Evolutionary conservation across 2,329 filamentous ascomycete genomes (phyloP), one percentile per base, ranked within the genome.

Genomic region (Pseudogymnoascus sp.): DNA sequence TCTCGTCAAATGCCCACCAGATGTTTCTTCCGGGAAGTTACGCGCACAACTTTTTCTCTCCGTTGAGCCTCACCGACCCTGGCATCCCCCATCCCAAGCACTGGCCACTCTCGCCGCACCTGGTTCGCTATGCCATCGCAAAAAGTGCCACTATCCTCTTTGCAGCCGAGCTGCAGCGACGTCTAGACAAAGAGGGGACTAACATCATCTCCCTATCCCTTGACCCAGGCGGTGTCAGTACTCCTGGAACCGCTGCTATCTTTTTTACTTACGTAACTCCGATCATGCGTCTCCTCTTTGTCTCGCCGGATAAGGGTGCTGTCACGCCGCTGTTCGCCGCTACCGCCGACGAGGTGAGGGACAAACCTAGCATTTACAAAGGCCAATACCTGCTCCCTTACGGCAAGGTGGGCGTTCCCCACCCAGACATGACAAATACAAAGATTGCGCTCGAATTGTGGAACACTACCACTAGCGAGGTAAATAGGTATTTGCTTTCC

Each of bases 251-350:
- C 6, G 12, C 62, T 8, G 46, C 10, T 8, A n/a, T 22, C 14
- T 38, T 46, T 12, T n/a, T 37, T 43, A 35, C 10, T 10, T 22
- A 22, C 6, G 14, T 64, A 33, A 38, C n/a, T 24, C 22, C 19
- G 26, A 62, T 64, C 14, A 38, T 38, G 4, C 60, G 60, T 6
- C 8, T 38, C 12, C 6, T 26, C 11, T 38, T 64, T 4, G 22
- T 62, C 10, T 40, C 26, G n/a, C 33, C 59, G 11, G 63, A 62
- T 26, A 26, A 64, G 60, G 63, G 59, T 10, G 26, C 60, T 16
- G 19, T 62, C n/a, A 46, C 60, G 19, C 12, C 12, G 33, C 63
- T 64, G 10, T 64, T 64, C 35, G 63, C 63, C 8, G 60, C 63
- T 10, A 64, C 63, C 24, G 63, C 63, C 10, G 8, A 14, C 10